Evolutionary conservation across 108 stramenopile species (phyloP), one percentile per base, ranked within the genome.

Genomic region (Cyclotella kingstonii): DNA sequence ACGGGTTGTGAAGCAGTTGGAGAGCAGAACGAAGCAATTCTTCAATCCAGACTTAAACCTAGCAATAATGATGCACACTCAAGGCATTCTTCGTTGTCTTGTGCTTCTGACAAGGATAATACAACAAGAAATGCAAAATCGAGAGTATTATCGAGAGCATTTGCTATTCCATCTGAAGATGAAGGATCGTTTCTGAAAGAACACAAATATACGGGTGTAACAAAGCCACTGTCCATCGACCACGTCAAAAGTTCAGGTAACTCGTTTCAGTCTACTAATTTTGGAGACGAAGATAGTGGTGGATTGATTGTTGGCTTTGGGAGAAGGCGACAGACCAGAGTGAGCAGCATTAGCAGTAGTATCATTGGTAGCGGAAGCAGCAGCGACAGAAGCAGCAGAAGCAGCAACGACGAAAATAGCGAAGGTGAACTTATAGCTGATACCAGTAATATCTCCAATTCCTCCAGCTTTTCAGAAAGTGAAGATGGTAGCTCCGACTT

Each of bases 231-330:
- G 55, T 41, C 28, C 34, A 21, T 34, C 9, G 19, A 31, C n/a
- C 9, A 26, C 27, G 11, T 27, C 50, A 18, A 19, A 39, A 29
- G 35, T 38, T 17, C 51, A 19, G 6, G 27, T 6, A 53, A 51
- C 21, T 60, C 63, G 10, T 50, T 26, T 38, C 47, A 54, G 53
- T 58, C 72, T n/a, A 58, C 72, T 23, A 63, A 73, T 34, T 65
- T 65, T 38, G 52, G 50, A 47, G 56, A 56, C 30, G 66, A 55
- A 6, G 72, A 57, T 19, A 41, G 23, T 39, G 60, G 31, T 39
- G 73, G 73, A 15, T 54, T 74, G 39, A 59, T 74, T 39, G 73
- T 74, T 47, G 73, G 73, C 8, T 74, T 74, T 50, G 73, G 73
- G 18, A 56, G 45, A 34, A 64, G 72, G 54, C 25, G 23, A 18